Evolutionary conservation across 2,329 filamentous ascomycete genomes (phyloP).

Genomic region (Camillea tinctor): DNA sequence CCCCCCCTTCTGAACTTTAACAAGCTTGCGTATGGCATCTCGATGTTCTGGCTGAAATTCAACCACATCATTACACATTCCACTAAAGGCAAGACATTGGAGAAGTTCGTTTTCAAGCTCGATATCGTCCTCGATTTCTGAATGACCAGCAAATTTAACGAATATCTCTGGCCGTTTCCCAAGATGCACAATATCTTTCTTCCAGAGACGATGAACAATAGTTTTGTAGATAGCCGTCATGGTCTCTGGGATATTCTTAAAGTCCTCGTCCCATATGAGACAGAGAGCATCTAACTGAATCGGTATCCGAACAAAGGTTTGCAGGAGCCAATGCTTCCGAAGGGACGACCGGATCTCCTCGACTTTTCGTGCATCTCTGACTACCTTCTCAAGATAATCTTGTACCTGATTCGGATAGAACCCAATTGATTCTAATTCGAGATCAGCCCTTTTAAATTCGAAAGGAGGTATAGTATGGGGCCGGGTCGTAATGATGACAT

Average conservation of each 20-base stretch:
- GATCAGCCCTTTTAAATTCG: slow-evolving; percentile 19
- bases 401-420: slow-evolving; percentile 37
- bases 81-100: slow-evolving; percentile 36
- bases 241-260: slow-evolving; percentile 24
- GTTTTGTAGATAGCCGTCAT: slow-evolving; percentile 38
- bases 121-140: slow-evolving; percentile 16
- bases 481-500: slow-evolving; percentile 42
- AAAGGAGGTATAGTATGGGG: slow-evolving; percentile 24
- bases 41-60: slow-evolving; percentile 32
- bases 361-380: slow-evolving; percentile 11
- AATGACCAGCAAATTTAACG: slow-evolving; percentile 1
- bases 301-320: slow-evolving; percentile 41
- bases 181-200: slow-evolving; percentile 36
- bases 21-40: slow-evolving; percentile 14
- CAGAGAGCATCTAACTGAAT: slow-evolving; percentile 46
- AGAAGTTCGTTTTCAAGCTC: slow-evolving; percentile 25
- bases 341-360: slow-evolving; percentile 35
- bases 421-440: slow-evolving; percentile 41
- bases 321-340: slow-evolving; percentile 30
- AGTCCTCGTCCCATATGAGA: slow-evolving; percentile 33
- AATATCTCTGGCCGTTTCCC: slow-evolving; percentile 20
- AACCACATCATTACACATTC: slow-evolving; percentile 33
- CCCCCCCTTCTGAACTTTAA: slow-evolving; percentile 1
- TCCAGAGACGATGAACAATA: slow-evolving; percentile 38
- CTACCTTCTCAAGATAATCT: slow-evolving; percentile 28